phyloP scores from a whole-genome alignment of 768 basidiomycete species.

The Tremella fuciformis region DNA sequence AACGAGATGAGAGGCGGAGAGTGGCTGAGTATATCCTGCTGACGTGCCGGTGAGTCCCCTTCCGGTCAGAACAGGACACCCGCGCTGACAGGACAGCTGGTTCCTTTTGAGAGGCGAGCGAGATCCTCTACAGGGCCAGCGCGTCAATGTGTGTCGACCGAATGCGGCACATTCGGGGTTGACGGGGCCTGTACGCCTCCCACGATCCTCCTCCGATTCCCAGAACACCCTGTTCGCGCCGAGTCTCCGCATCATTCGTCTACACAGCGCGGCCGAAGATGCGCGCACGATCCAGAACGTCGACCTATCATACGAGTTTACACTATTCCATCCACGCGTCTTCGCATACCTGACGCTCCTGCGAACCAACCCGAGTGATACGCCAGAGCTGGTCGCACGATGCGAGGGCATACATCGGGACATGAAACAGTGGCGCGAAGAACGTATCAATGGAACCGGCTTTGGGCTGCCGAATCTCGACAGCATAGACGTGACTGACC shows the following conservation, averaged over 20 bases:
- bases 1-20: background rate
- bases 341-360: background rate
- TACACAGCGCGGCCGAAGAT: constrained; percentile 6
- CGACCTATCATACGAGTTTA: constrained; percentile 7
- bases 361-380: background rate
- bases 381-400: background rate
- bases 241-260: constrained; percentile 14
- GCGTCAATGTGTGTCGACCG: constrained; percentile 20
- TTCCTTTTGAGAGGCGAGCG: no score
- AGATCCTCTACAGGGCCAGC: background rate
- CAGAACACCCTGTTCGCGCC: background rate
- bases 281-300: background rate
- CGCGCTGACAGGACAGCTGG: no score
- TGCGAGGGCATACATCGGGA: constrained; percentile 11
- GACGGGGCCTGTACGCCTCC: constrained; percentile 4
- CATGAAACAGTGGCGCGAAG: constrained; percentile 11
- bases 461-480: background rate
- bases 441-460: background rate
- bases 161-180: background rate
- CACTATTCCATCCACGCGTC: constrained; percentile 6
- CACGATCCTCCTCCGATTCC: constrained; percentile 1
- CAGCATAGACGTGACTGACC: constrained; percentile 9
- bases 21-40: background rate
- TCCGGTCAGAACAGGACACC: no score
- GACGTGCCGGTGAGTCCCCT: background rate